Evolutionary conservation across 345 rosid genomes (phyloP).

Genomic region (Aquilaria malaccensis): DNA sequence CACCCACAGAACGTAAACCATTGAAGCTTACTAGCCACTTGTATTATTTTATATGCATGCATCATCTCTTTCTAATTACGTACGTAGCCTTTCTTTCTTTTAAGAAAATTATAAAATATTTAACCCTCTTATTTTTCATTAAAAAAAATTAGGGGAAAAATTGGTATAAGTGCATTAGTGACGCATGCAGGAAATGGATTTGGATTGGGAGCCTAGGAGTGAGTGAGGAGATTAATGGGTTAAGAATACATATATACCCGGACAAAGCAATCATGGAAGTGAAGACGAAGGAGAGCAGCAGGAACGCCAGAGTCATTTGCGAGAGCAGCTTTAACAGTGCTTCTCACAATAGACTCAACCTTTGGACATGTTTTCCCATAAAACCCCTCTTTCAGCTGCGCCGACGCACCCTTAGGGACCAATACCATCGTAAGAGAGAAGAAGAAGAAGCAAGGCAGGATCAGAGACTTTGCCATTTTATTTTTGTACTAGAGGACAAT

Average conservation of each 20-base stretch:
- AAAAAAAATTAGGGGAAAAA: background rate
- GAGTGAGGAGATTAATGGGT: background rate
- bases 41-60: too few relatives aligned
- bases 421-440: background rate
- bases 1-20: background rate
- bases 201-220: background rate
- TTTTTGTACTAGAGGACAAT: background rate
- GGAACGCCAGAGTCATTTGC: background rate
- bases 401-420: background rate
- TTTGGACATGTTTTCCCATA: conserved; percentile 1
- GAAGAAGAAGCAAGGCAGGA: background rate
- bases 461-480: background rate
- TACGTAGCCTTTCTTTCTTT: too few relatives aligned
- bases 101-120: background rate
- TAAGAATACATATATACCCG: background rate
- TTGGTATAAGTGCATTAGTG: too few relatives aligned
- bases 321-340: background rate
- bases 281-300: conserved; percentile 2
- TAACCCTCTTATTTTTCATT: too few relatives aligned
- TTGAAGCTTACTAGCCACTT: too few relatives aligned
- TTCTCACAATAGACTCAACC: background rate
- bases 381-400: background rate
- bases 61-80: too few relatives aligned
- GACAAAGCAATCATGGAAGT: conserved; percentile 7
- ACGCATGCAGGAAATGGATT: too few relatives aligned